phyloP scores from a whole-genome alignment of 2,329 filamentous ascomycete genomes.

The Ophiostoma montium region DNA sequence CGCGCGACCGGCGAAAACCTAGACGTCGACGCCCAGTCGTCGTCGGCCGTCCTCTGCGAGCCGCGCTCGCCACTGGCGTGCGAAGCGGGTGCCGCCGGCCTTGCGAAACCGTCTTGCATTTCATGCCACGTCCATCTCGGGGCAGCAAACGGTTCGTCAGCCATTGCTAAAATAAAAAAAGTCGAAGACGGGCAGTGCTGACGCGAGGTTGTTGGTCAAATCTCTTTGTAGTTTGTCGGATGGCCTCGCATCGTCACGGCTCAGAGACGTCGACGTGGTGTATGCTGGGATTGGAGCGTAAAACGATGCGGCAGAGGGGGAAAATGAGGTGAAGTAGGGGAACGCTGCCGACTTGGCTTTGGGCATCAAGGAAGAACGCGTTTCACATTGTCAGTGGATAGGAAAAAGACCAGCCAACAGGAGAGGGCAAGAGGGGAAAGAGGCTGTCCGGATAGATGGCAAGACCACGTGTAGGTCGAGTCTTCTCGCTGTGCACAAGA shows the following conservation, averaged over 20 bases:
- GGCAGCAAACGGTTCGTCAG: neutral
- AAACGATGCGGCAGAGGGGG: neutral
- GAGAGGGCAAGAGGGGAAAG: neutral
- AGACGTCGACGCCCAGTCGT: constrained; percentile 3
- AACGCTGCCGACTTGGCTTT: constrained; percentile 5
- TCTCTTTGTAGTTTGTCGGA: no score
- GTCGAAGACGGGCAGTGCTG: no score
- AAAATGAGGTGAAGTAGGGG: neutral
- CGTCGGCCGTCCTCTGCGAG: neutral
- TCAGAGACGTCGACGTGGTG: neutral
- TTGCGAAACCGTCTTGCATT: neutral
- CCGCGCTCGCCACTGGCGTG: constrained; percentile 2
- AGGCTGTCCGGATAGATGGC: neutral
- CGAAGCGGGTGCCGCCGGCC: neutral
- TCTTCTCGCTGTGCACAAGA: neutral
- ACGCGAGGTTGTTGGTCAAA: no score
- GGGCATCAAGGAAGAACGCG: neutral
- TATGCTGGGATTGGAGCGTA: neutral
- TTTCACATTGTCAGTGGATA: constrained; percentile 4
- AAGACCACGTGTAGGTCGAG: neutral
- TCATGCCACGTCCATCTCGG: constrained; percentile 8
- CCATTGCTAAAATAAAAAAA: no score
- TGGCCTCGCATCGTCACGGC: neutral
- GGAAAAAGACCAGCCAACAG: neutral
- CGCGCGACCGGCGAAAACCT: neutral